Base-by-base conservation (phyloP, 2,329 filamentous ascomycete genomes). In the Pestalotiopsis fici region DNA sequence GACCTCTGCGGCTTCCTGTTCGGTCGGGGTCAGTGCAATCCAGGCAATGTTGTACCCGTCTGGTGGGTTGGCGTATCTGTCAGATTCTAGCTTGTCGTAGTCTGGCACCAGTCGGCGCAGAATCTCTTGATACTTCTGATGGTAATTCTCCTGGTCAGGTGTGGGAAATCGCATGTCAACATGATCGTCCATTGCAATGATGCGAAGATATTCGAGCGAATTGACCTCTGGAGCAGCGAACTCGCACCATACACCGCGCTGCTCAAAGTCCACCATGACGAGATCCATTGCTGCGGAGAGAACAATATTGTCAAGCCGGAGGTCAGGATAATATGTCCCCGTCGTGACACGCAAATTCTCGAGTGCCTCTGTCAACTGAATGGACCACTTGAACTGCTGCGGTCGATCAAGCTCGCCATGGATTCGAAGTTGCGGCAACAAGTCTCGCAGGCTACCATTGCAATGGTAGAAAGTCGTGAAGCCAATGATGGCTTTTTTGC, bases 221-320 rank as follows among this genome's bases (percentile, higher is more conserved):
- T 88, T 88, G 69, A 90, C 83, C 73, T 90, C 88, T 0, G 88
- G 88, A 0, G 88, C 82, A 1, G 84, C 85, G 74, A 89, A 90
- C 73, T 88, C 86, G 75, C 85, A 88, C 87, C 87, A 90, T 2
- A 89, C 86, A 7, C 88, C 87, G 37, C 88, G 83, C 74, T 90
- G 87, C 75, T 90, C 88, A 72, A 90, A 88, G 69, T 90, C 88
- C 4, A 90, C 82, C 82, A 90, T 85, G 72, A 89, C 74, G 11
- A 83, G 76, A 65, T 88, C 81, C 23, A 78, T 78, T 1, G 77
- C 71, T 25, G 79, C 78, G 1, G 85, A 84, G 15, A 89, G 76
- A 3, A 90, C 83, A 39, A 90, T 80, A 70, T 90, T 89, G 74
- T 90, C 87, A 4, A 89, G 82, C 15, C 87, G 85, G 15, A 89